Evolutionary conservation across 768 basidiomycete genomes (phyloP).

Genomic region (Sporobolomyces phaffii): DNA sequence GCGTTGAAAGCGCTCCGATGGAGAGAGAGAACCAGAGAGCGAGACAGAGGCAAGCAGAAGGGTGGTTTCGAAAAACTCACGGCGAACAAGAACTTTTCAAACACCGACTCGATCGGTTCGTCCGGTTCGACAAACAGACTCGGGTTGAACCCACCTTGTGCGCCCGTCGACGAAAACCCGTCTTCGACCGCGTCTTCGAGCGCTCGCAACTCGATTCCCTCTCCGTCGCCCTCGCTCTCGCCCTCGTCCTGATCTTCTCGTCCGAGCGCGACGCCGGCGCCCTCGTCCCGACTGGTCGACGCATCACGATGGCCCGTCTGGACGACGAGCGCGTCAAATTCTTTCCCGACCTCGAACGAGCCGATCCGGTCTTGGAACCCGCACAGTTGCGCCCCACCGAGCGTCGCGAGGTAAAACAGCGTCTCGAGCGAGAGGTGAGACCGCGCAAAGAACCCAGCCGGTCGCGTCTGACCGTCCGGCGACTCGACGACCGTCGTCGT

Average conservation of each 20-base stretch:
- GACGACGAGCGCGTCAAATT: constrained; percentile 81
- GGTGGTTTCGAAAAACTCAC: too few species aligned
- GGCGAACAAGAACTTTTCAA: constrained; percentile 55
- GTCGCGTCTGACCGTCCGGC: constrained; percentile 22
- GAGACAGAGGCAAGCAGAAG: too few species aligned
- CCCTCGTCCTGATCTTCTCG: constrained; percentile 22
- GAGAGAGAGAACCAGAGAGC: neutral
- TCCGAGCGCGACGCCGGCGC: too few species aligned
- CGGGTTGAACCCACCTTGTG: constrained; percentile 34
- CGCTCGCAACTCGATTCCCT: neutral
- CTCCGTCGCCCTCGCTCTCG: constrained; percentile 23
- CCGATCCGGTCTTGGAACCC: constrained; percentile 63
- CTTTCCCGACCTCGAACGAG: constrained; percentile 71
- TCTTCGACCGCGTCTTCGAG: constrained; percentile 25
- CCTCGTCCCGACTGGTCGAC: constrained; percentile 55
- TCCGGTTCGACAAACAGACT: constrained; percentile 42
- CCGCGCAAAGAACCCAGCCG: constrained; percentile 30
- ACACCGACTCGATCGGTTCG: constrained; percentile 52
- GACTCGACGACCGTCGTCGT: neutral
- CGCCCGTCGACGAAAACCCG: neutral
- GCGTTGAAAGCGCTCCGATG: neutral
- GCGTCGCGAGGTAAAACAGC: constrained; percentile 80
- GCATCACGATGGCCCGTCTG: constrained; percentile 52
- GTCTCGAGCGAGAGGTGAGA: constrained; percentile 65
- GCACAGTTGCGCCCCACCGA: constrained; percentile 83